A percentile compares a stretch with the other conserved stretches of the same genome.
Evolutionary conservation across 768 basidiomycete genomes (phyloP).

Genomic region (Podaxis rugospora): DNA sequence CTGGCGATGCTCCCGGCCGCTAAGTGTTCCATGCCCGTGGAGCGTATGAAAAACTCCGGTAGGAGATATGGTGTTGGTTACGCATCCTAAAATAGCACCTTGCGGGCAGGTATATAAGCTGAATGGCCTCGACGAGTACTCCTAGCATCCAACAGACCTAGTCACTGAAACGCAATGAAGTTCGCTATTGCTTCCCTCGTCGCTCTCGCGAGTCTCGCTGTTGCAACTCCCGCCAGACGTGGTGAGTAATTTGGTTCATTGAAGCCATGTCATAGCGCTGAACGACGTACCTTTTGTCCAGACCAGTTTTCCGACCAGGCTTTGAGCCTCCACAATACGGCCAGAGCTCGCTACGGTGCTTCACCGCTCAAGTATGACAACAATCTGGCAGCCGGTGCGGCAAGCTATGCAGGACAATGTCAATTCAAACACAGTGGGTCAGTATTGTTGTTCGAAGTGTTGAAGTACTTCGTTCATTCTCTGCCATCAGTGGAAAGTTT

Average conservation of each 20-base stretch:
- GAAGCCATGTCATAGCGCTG: background rate
- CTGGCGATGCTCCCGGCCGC: background rate
- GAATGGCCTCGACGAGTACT: background rate
- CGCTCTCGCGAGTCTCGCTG: background rate
- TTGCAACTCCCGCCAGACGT: background rate
- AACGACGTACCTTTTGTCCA: background rate
- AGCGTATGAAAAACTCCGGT: background rate
- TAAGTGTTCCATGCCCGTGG: background rate
- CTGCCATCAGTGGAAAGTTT: conserved; percentile 14
- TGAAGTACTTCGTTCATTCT: background rate
- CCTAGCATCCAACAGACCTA: background rate
- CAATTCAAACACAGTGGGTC: conserved; percentile 3
- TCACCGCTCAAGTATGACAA: background rate
- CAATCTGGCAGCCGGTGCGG: conserved; percentile 5
- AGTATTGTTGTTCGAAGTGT: background rate
- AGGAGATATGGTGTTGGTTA: background rate
- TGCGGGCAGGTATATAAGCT: background rate
- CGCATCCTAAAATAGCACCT: background rate
- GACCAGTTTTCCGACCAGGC: conserved; percentile 6
- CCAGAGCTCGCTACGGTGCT: conserved; percentile 1
- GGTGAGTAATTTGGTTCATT: background rate
- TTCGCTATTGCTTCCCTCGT: background rate
- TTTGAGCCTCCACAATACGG: conserved; percentile 1
- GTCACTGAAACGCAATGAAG: background rate
- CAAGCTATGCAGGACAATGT: background rate